These are phyloP conservation scores for Dendrobium chrysotoxum DNA, from an alignment of 106 monocot species.

Conservation along the genomic window DNA sequence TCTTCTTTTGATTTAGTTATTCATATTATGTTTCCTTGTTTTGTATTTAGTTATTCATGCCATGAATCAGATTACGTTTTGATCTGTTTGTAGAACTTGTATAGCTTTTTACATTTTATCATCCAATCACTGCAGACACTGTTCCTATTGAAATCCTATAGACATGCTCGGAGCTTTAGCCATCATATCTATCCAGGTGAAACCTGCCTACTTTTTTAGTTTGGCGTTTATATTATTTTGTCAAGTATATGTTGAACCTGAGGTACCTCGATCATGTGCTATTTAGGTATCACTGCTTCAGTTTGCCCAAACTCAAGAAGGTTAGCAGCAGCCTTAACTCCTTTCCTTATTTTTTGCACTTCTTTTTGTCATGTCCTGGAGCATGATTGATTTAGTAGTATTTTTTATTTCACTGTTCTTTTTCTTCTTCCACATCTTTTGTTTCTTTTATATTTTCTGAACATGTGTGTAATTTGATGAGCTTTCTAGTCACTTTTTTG, in stretches of 20 bases:
- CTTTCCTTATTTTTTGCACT: neutral
- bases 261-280: neutral
- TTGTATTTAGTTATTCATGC: neutral
- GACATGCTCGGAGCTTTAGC: constrained; percentile 42
- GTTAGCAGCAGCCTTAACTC: constrained; percentile 3
- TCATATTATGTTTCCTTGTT: neutral
- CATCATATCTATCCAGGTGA: constrained; percentile 44
- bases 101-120: neutral
- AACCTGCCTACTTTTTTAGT: neutral
- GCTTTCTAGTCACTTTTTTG: neutral
- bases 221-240: neutral
- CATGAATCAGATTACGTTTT: neutral
- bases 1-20: no score
- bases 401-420: neutral
- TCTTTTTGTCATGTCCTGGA: neutral
- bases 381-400: neutral
- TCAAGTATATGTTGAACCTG: neutral
- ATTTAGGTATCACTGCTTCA: constrained; percentile 18
- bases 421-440: neutral
- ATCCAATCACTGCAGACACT: constrained; percentile 22
- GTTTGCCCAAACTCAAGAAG: constrained; percentile 17
- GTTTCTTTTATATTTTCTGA: neutral
- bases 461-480: neutral
- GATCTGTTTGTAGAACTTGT: neutral
- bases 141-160: constrained; percentile 21